Conservation (phyloP, 257 asterid species). For the Fraxinus excelsior region DNA sequence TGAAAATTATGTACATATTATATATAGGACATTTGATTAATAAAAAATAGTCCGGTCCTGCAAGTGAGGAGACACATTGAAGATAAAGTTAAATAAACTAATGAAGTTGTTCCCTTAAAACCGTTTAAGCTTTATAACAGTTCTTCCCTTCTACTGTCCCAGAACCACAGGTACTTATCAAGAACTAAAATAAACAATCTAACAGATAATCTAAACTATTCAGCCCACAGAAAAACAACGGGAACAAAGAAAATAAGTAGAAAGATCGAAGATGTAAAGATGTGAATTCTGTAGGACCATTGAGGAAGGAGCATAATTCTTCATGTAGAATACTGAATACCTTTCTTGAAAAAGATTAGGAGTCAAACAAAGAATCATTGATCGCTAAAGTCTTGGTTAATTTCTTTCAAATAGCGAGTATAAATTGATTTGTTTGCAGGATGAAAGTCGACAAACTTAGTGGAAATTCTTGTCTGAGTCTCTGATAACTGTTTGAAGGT, state of each 20-base stretch:
- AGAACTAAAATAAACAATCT: too few species aligned
- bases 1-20: too few species aligned
- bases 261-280: background rate
- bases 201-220: background rate
- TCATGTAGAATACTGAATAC: background rate
- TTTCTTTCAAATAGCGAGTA: too few species aligned
- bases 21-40: too few species aligned
- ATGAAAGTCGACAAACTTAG: background rate
- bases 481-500: conserved; percentile 35
- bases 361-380: background rate
- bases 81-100: too few species aligned
- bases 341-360: background rate
- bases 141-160: background rate
- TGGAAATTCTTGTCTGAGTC: conserved; percentile 21
- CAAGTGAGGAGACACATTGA: too few species aligned
- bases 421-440: conserved; percentile 1
- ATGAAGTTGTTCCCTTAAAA: too few species aligned
- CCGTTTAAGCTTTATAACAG: too few species aligned
- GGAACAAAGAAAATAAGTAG: background rate
- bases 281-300: background rate
- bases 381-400: background rate
- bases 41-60: too few species aligned
- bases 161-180: background rate
- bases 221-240: conserved; percentile 12
- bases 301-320: background rate